These are phyloP conservation scores for Colletotrichum coccodes DNA, from an alignment of 2,329 filamentous ascomycete genomes.

Conservation along the genomic window DNA sequence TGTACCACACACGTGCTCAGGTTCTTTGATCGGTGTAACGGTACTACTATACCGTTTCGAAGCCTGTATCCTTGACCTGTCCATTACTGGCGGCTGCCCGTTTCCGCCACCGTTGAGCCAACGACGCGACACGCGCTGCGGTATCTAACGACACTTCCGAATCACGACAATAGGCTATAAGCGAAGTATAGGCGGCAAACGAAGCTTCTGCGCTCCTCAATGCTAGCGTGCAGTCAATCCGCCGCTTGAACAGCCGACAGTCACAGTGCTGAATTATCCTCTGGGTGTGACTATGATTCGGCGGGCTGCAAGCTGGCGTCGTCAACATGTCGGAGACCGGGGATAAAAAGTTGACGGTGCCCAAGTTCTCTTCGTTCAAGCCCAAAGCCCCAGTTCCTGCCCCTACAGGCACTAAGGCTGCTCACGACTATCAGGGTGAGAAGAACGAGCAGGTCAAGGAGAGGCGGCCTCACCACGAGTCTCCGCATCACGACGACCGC, in stretches of 20 bases:
- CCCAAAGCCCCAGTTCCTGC: constrained; percentile 49
- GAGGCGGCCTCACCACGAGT: constrained; percentile 32
- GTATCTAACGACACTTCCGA: not conserved
- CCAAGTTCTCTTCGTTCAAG: constrained; percentile 82
- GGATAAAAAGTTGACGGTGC: constrained; percentile 51
- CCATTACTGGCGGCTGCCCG: not conserved
- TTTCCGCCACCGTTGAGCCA: constrained; percentile 12
- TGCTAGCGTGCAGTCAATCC: not conserved
- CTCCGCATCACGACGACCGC: constrained; percentile 34
- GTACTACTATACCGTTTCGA: not conserved
- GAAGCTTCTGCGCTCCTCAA: not conserved
- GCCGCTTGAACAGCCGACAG: not conserved
- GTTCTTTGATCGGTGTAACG: not conserved
- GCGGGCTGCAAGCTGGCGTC: constrained; percentile 11
- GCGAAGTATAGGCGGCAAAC: not conserved
- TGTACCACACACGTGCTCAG: constrained; percentile 13
- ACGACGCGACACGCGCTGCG: not conserved
- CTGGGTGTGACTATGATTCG: constrained; percentile 8
- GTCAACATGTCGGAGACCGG: constrained; percentile 20
- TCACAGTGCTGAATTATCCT: not conserved
- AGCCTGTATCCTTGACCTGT: not conserved
- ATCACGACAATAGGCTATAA: not conserved
- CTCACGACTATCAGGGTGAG: not conserved
- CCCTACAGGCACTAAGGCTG: constrained; percentile 20
- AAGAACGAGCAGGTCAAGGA: constrained; percentile 8